A percentile compares a stretch with the other conserved stretches of the same genome.
Conservation (phyloP, 345 rosid genomes). For the Brassica incana region DNA sequence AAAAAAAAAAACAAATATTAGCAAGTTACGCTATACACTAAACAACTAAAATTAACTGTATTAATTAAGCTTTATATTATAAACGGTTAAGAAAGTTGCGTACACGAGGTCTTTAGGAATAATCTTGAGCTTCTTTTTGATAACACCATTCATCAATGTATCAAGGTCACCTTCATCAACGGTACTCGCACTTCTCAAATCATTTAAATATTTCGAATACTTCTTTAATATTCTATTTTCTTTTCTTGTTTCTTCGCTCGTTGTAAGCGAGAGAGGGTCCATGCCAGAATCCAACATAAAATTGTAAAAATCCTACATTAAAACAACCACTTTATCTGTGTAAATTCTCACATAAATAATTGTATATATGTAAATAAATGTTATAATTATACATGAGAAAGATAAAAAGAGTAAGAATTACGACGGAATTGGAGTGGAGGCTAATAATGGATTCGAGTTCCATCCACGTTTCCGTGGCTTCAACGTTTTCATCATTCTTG, state of each 20-base stretch:
- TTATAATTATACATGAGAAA: background rate
- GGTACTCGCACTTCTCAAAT: slow-evolving; percentile 36
- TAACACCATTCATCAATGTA: slow-evolving; percentile 65
- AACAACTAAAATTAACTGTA: background rate
- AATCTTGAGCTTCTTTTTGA: slow-evolving; percentile 70
- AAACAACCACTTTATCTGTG: background rate
- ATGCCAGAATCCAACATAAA: slow-evolving; percentile 59
- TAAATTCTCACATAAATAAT: background rate
- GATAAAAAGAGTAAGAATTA: slow-evolving; percentile 21
- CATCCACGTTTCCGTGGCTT: slow-evolving; percentile 70
- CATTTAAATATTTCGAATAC: slow-evolving; percentile 57
- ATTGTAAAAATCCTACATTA: slow-evolving; percentile 73
- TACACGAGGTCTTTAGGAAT: slow-evolving; percentile 69
- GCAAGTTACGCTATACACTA: background rate
- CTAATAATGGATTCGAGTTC: slow-evolving; percentile 52
- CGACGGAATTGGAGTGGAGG: slow-evolving; percentile 58
- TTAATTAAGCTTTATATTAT: background rate
- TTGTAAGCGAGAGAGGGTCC: slow-evolving; percentile 49
- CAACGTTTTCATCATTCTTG: slow-evolving; percentile 43
- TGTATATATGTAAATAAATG: background rate
- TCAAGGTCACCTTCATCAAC: slow-evolving; percentile 41
- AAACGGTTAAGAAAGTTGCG: slow-evolving; percentile 6
- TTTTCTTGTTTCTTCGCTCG: slow-evolving; percentile 28
- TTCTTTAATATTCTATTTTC: slow-evolving; percentile 38
- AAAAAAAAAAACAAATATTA: background rate